Evolutionary conservation across 1,139 yeast genomes (phyloP), one percentile per base, ranked within the genome.

Genomic region (Lizanozyma gosingica): DNA sequence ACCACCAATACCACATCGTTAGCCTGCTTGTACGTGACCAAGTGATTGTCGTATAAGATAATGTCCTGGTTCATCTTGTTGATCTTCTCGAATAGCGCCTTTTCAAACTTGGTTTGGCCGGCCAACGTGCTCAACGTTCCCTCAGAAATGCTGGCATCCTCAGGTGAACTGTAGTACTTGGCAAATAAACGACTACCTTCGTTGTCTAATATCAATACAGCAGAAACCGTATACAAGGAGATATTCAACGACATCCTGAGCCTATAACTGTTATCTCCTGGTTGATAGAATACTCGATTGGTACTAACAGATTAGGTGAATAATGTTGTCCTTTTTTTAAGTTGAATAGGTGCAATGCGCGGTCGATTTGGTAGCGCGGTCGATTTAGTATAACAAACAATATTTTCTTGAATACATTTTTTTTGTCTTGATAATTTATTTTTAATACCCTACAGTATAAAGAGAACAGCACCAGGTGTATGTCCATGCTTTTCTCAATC

Each of bases 171-270:
- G 65, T 83, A 92, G 68, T 92, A 94, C 57, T 90, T 90, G 49
- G 95, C 82, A 55, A 76, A 85, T 40, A 92, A 64, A 51, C 98
- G 72, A 43, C 78, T 73, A 15, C 95, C 96, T 47, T 83, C 83
- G 51, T 72, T 78, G 60, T 90, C 97, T 52, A 92, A 76, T 52
- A 90, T 76, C 51, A 88, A 65, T 40, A 83, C 72, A 3, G 95
- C 90, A 37, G 82, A 74, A 39, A 88, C 76, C 11, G 96, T 72
- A 64, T 90, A 87, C 47, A 88, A 71, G 14, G 94, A 80, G 42
- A 81, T 69, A 54, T 79, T 77, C 40, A 72, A 64, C 46, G 81
- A 71, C 76, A 74, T 76, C 44, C 44, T 44, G 40, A 49, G 14
- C n/a, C n/a, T n/a, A n/a, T n/a, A n/a, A n/a, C n/a, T n/a, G n/a